Evolutionary conservation across 139 green algal genomes (phyloP).

Genomic region (Chlamydomonas sphaeroides): DNA sequence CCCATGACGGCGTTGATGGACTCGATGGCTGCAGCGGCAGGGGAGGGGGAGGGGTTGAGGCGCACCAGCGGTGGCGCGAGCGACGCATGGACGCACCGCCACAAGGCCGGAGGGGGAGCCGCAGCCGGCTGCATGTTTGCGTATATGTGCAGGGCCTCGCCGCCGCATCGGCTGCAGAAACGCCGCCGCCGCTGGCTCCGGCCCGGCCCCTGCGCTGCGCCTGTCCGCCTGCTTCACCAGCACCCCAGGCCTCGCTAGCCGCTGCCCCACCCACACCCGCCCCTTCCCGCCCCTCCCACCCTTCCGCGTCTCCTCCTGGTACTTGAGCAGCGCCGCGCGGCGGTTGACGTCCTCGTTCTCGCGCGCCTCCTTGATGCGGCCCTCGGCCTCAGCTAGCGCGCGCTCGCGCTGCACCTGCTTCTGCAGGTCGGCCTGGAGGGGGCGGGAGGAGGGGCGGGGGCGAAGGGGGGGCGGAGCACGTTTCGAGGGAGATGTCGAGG

Average conservation of each 20-base stretch:
- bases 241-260: neutral
- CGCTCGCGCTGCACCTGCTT: constrained; percentile 88
- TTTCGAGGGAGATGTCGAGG: too few species aligned
- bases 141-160: too few species aligned
- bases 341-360: constrained; percentile 98
- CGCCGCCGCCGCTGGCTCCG: too few species aligned
- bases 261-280: too few species aligned
- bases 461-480: neutral
- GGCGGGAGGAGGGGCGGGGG: neutral
- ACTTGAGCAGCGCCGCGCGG: constrained; percentile 69
- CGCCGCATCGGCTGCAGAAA: too few species aligned
- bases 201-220: too few species aligned
- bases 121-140: too few species aligned
- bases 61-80: too few species aligned
- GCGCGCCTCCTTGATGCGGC: constrained; percentile 85
- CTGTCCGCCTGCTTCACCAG: too few species aligned
- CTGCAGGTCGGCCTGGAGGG: constrained; percentile 75
- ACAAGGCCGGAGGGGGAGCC: too few species aligned
- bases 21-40: constrained; percentile 67
- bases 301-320: constrained; percentile 62
- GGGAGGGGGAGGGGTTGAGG: neutral
- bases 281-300: too few species aligned
- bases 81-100: too few species aligned
- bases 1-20: constrained; percentile 90
- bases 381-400: constrained; percentile 95